A percentile compares a stretch with the other conserved stretches of the same genome.
Evolutionary conservation across 805 yeast genomes (phyloP).

Genomic region (Wickerhamomyces alni): DNA sequence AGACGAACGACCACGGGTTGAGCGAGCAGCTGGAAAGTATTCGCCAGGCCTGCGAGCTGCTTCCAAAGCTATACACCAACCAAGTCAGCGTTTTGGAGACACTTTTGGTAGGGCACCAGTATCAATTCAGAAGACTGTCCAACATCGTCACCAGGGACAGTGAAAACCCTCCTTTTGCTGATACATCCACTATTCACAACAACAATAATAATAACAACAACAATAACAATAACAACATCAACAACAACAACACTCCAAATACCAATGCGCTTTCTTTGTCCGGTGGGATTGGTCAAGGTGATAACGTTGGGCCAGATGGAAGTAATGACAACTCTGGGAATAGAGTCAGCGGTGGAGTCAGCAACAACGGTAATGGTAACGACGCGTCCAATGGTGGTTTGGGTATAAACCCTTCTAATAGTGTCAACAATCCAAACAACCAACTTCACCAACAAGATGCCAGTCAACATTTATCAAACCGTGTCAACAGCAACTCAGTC

Average conservation of each 20-base stretch:
- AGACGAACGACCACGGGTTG: conserved; percentile 6
- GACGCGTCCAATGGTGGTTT: neutral
- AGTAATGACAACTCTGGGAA: neutral
- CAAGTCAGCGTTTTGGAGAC: conserved; percentile 17
- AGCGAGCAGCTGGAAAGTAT: conserved; percentile 8
- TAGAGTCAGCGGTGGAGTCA: neutral
- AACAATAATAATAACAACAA: neutral
- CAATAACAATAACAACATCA: neutral
- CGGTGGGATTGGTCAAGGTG: neutral
- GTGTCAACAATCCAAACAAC: conserved; percentile 3
- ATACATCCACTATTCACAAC: neutral
- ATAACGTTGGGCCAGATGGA: neutral
- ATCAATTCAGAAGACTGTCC: conserved; percentile 13
- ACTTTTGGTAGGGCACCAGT: conserved; percentile 13
- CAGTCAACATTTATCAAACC: conserved; percentile 7
- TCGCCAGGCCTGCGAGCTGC: conserved; percentile 7
- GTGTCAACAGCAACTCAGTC: conserved; percentile 6
- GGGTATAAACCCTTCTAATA: conserved; percentile 1
- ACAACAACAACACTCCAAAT: neutral
- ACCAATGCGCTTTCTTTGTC: neutral
- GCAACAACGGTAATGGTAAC: conserved; percentile 1
- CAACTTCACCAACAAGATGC: conserved; percentile 1
- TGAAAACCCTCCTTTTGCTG: conserved; percentile 2
- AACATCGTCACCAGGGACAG: conserved; percentile 4
- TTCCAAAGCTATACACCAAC: conserved; percentile 17